These are phyloP conservation scores for Colletotrichum sp. DNA, from an alignment of 2,329 filamentous ascomycete genomes.

Conservation along the genomic window DNA sequence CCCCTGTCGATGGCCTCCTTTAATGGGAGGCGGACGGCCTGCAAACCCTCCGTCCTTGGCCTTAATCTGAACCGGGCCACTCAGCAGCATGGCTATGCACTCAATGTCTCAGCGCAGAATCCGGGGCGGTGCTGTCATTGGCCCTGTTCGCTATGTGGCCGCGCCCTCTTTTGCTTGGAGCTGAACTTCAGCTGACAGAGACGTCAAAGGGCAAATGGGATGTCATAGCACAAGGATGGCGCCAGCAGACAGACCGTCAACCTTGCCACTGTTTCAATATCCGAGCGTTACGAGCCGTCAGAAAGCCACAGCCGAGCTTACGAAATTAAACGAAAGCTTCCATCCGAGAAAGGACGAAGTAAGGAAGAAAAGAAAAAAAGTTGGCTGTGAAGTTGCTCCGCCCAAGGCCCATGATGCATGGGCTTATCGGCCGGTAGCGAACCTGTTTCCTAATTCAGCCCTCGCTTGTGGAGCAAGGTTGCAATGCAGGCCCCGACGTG, in stretches of 20 bases:
- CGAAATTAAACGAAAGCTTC: neutral
- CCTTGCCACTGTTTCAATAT: neutral
- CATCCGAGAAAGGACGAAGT: neutral
- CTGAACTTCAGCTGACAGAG: neutral
- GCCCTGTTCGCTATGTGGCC: neutral
- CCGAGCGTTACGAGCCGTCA: neutral
- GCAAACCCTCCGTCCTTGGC: neutral
- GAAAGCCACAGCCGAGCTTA: neutral
- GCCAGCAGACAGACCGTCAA: neutral
- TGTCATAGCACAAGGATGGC: neutral
- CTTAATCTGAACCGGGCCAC: neutral
- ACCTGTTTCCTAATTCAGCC: neutral
- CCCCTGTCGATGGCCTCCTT: neutral
- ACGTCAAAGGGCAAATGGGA: neutral
- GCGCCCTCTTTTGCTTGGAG: neutral
- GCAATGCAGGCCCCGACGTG: neutral
- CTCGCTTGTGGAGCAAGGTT: neutral
- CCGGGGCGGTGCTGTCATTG: neutral
- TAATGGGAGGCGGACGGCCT: neutral
- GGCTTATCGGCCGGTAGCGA: neutral
- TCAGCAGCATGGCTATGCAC: neutral
- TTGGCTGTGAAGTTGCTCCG: neutral
- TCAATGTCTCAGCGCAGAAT: neutral
- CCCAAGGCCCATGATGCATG: neutral
- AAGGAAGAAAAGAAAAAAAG: neutral